A percentile compares a stretch with the other conserved stretches of the same genome.
Conservation (phyloP, 805 yeast species). For the Starmerella kuoi region DNA sequence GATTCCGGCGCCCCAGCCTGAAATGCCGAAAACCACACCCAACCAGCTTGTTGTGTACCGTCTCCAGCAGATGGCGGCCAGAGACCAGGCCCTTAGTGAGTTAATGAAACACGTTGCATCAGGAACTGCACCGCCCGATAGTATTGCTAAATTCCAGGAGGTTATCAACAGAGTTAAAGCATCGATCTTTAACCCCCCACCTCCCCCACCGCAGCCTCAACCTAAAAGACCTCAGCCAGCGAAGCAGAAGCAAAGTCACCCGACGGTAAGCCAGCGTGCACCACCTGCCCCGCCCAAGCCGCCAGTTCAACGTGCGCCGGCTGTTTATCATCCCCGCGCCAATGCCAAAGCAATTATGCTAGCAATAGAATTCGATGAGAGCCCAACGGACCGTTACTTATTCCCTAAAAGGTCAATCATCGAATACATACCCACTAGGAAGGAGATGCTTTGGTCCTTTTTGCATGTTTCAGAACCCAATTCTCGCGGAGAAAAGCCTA, state of each 20-base stretch:
- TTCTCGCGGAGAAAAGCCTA: background rate
- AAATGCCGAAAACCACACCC: conserved; percentile 12
- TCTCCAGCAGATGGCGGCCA: conserved; percentile 68
- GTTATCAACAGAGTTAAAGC: conserved; percentile 65
- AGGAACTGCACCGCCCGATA: conserved; percentile 60
- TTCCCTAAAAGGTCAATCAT: conserved; percentile 67
- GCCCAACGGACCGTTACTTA: conserved; percentile 57
- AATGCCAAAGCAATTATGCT: conserved; percentile 34
- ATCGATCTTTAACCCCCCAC: conserved; percentile 13
- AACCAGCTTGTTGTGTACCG: conserved; percentile 76
- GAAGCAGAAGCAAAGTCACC: conserved; percentile 39
- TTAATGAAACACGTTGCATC: conserved; percentile 80
- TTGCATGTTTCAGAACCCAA: conserved; percentile 20
- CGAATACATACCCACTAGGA: conserved; percentile 35
- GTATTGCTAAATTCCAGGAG: conserved; percentile 65
- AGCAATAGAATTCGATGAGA: conserved; percentile 76
- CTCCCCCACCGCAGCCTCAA: background rate
- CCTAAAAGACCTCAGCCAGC: conserved; percentile 40
- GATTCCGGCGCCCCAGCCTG: background rate
- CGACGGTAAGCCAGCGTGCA: background rate
- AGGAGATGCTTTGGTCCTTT: conserved; percentile 31
- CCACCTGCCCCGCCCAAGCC: conserved; percentile 7
- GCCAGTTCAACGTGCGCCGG: conserved; percentile 1
- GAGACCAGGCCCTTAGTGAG: conserved; percentile 51
- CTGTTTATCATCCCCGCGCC: conserved; percentile 15